Evolutionary conservation across 441 rosid genomes (phyloP).

Genomic region (Aquilaria agallochum): DNA sequence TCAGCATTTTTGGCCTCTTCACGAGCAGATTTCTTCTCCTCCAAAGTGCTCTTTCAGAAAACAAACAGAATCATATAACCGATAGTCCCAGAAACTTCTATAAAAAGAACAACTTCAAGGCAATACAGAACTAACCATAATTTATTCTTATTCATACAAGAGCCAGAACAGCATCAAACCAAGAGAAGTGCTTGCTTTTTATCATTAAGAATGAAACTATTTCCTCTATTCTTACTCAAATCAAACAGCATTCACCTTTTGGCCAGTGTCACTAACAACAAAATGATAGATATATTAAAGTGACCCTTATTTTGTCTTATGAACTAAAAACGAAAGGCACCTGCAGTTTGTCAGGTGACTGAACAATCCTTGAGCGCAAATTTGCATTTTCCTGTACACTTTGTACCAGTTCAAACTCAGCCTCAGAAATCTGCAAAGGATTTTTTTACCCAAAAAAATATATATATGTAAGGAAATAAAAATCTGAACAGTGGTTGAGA

Average conservation of each 20-base stretch:
- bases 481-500: slow-evolving; percentile 3
- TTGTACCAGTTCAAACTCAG: slow-evolving; percentile 77
- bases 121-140: too few species aligned
- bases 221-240: too few species aligned
- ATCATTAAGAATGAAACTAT: too few species aligned
- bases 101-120: too few species aligned
- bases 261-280: too few species aligned
- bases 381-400: slow-evolving; percentile 82
- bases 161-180: too few species aligned
- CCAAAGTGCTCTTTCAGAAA: slow-evolving; percentile 56
- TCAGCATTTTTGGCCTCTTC: slow-evolving; percentile 77
- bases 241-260: too few species aligned
- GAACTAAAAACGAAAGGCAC: slow-evolving; percentile 25
- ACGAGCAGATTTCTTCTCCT: slow-evolving; percentile 65
- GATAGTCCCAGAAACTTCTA: too few species aligned
- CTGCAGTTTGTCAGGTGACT: slow-evolving; percentile 95
- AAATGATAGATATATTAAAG: too few species aligned
- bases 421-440: slow-evolving; percentile 56
- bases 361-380: slow-evolving; percentile 77
- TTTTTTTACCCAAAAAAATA: slow-evolving; percentile 1
- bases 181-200: too few species aligned
- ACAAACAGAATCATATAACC: not conserved
- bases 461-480: not conserved
- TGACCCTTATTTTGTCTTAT: too few species aligned
- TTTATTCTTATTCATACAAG: too few species aligned